phyloP scores from a whole-genome alignment of 2,329 filamentous ascomycete genomes.

The Aspergillus pseudoterreus region DNA sequence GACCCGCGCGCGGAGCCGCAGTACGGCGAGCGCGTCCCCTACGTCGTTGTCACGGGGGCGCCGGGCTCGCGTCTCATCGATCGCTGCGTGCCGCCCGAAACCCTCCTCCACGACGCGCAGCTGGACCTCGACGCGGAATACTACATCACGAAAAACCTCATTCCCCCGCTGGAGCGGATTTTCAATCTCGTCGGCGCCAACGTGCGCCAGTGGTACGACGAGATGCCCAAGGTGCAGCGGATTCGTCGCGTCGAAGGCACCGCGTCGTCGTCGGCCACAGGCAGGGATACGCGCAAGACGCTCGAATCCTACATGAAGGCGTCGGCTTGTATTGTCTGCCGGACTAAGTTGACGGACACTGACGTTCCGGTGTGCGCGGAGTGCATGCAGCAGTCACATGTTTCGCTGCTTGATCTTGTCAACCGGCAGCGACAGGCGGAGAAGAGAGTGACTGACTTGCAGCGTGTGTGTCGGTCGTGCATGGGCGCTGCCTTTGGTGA shows the following conservation, averaged over 20 bases:
- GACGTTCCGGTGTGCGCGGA: slow-evolving; percentile 40
- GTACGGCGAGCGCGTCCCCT: slow-evolving; percentile 91
- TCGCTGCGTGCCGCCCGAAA: slow-evolving; percentile 84
- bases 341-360: slow-evolving; percentile 51
- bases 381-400: slow-evolving; percentile 41
- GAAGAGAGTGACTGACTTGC: slow-evolving; percentile 59
- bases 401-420: slow-evolving; percentile 63
- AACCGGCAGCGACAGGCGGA: slow-evolving; percentile 61
- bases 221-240: slow-evolving; percentile 88
- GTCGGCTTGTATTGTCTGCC: slow-evolving; percentile 75
- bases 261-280: slow-evolving; percentile 24
- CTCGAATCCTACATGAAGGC: slow-evolving; percentile 92
- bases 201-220: slow-evolving; percentile 86
- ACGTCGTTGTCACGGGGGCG: slow-evolving; percentile 85
- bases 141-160: slow-evolving; percentile 93
- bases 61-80: slow-evolving; percentile 83
- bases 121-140: slow-evolving; percentile 88
- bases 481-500: slow-evolving; percentile 69
- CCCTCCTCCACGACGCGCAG: slow-evolving; percentile 70
- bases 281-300: slow-evolving; percentile 58
- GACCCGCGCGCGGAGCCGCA: slow-evolving; percentile 87
- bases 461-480: slow-evolving; percentile 75
- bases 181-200: slow-evolving; percentile 95
- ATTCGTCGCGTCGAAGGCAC: slow-evolving; percentile 59
- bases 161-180: slow-evolving; percentile 90